A percentile compares a stretch with the other conserved stretches of the same genome.
Conservation (phyloP, 257 asterid genomes). For the Eucommia ulmoides region DNA sequence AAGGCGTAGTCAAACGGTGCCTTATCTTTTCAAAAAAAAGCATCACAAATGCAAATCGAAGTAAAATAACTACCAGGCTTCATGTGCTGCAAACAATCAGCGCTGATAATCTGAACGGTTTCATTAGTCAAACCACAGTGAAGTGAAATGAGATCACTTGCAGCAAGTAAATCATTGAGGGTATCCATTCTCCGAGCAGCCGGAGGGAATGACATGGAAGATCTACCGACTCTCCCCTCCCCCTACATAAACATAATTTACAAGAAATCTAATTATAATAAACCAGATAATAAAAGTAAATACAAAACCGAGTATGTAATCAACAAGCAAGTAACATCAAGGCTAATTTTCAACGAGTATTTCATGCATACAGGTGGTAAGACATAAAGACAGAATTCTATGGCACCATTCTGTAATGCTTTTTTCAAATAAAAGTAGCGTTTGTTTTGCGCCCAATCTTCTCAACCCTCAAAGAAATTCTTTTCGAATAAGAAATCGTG, state of each 20-base stretch:
- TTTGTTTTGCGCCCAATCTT: too few species aligned
- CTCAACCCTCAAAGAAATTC: too few species aligned
- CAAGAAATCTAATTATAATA: conserved; percentile 1
- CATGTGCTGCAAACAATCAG: conserved; percentile 86
- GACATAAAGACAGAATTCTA: too few species aligned
- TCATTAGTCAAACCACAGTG: conserved; percentile 90
- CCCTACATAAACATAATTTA: conserved; percentile 29
- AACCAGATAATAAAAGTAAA: not conserved
- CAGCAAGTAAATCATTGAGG: conserved; percentile 94
- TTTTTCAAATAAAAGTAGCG: too few species aligned
- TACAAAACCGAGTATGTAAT: too few species aligned
- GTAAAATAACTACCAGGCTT: conserved; percentile 59
- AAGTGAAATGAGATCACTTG: conserved; percentile 86
- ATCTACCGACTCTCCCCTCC: conserved; percentile 43
- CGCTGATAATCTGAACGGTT: conserved; percentile 75
- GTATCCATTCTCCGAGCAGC: conserved; percentile 99
- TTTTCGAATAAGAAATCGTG: too few species aligned
- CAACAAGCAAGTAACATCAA: too few species aligned
- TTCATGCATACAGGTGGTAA: not conserved
- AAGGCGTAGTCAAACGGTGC: too few species aligned
- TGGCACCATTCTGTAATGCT: too few species aligned
- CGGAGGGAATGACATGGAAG: conserved; percentile 65
- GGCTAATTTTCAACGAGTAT: not conserved
- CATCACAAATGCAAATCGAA: conserved; percentile 1
- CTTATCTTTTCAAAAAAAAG: too few species aligned